Conservation (phyloP, 164 flowering plant genomes). For the Litsea cubeba region DNA sequence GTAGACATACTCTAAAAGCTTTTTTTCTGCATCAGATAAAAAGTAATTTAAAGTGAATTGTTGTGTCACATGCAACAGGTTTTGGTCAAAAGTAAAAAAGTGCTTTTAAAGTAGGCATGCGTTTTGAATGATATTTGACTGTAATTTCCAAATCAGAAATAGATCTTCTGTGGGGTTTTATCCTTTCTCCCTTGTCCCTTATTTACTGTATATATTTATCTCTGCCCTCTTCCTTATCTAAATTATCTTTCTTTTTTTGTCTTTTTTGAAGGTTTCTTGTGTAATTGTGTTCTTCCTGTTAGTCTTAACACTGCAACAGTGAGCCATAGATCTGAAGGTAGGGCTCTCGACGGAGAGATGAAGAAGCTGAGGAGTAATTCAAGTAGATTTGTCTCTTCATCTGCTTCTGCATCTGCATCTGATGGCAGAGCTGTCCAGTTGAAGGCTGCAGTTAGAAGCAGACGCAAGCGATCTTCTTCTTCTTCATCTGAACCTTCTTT, state of each 20-base stretch:
- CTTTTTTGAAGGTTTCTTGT: slow-evolving; percentile 50
- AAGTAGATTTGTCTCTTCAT: slow-evolving; percentile 16
- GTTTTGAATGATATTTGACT: too few species aligned
- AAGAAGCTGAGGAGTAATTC: slow-evolving; percentile 41
- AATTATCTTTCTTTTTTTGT: neutral
- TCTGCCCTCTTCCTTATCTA: neutral
- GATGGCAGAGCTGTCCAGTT: neutral
- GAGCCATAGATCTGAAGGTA: slow-evolving; percentile 34
- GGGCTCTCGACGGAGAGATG: slow-evolving; percentile 32
- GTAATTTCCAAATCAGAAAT: too few species aligned
- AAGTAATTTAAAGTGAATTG: too few species aligned
- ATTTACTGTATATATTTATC: neutral
- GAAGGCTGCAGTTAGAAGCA: neutral
- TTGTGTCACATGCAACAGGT: too few species aligned
- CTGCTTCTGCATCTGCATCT: slow-evolving; percentile 9
- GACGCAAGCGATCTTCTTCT: neutral
- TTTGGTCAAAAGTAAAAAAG: too few species aligned
- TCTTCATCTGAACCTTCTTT: slow-evolving; percentile 1
- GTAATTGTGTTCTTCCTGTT: slow-evolving; percentile 78
- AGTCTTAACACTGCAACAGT: slow-evolving; percentile 51
- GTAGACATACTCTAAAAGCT: too few species aligned
- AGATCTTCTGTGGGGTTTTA: too few species aligned
- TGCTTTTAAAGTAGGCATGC: too few species aligned
- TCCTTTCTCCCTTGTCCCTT: neutral
- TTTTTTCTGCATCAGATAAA: too few species aligned